Base-by-base conservation (phyloP, 2,329 filamentous ascomycete genomes). In the Dactylonectria macrodidyma region DNA sequence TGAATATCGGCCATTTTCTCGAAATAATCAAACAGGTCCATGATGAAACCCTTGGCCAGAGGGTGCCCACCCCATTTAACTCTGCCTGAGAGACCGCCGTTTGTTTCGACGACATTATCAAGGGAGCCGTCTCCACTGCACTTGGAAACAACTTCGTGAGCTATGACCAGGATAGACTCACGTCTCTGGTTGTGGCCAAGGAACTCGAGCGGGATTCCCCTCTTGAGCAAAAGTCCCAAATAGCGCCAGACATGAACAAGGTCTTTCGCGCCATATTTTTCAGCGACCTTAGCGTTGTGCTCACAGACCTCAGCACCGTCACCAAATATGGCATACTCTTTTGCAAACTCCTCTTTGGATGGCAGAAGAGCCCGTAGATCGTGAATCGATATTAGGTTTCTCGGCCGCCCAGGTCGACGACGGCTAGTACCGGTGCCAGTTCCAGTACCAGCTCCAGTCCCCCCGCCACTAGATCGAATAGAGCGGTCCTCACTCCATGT, bases 191-290 rank as follows among this genome's bases (percentile, higher is more conserved):
- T 82, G 63, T 87, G 85, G 3, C 86, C 84, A 50, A 92, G 81
- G 30, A 93, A 82, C 73, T 92, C 87, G 3, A 95, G 83, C 1
- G 92, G 93, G 33, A 95, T 91, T 51, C 94, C 90, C 72, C 93
- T 92, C 71, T 91, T 90, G 52, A 98, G 83, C 6, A 98, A 85
- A 65, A 98, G 84, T 19, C 90, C 91, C 62, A 94, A 86, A 71
- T 98, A 92, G 56, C 89, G 89, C 96, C 96, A 99, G 7, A 97
- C 89, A 73, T 94, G 90, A 30, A 92, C 91, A 34, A 97, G 81
- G 70, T 97, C 93, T 14, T 85, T 79, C 70, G 90, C 88, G 5
- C 92, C 93, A 72, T 92, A 87, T 69, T 89, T 91, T 72, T 90
- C 87, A 9, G 95, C 95, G 52, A 97, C 90, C 1, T 83, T 82